These are phyloP conservation scores for Phytophthora lateralis DNA, from an alignment of 352 stramenopile genomes.

Conservation along the genomic window DNA sequence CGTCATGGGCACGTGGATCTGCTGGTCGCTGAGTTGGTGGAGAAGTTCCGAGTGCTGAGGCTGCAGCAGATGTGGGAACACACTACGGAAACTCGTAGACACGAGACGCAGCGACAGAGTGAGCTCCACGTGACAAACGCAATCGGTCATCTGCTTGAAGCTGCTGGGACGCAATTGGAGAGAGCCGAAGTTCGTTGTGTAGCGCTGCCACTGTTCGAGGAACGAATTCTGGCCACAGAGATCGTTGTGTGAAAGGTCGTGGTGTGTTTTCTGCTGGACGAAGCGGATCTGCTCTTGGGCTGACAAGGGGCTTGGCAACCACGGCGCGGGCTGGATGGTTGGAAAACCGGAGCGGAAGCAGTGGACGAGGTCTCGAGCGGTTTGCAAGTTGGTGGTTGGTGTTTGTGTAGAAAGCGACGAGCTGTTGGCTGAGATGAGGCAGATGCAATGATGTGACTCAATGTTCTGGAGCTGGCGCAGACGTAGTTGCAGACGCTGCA, in stretches of 20 bases:
- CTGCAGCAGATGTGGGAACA: conserved; percentile 16
- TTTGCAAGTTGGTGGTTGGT: conserved; percentile 5
- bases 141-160: conserved; percentile 8
- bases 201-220: conserved; percentile 36
- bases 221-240: conserved; percentile 28
- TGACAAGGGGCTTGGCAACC: conserved; percentile 8
- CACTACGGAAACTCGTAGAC: conserved; percentile 5
- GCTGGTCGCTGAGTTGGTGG: conserved; percentile 3
- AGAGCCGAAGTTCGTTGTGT: conserved; percentile 22
- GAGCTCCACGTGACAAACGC: conserved; percentile 14
- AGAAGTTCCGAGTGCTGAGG: conserved; percentile 6
- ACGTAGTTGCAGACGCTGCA: conserved; percentile 11
- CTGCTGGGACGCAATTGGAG: conserved; percentile 7
- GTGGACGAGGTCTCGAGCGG: conserved; percentile 18
- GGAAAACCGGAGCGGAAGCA: conserved; percentile 32
- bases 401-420: neutral
- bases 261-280: conserved; percentile 18
- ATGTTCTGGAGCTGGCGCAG: neutral
- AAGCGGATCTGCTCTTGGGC: conserved; percentile 28
- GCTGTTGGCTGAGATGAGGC: neutral
- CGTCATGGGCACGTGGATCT: conserved; percentile 17
- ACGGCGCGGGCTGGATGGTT: conserved; percentile 1
- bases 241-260: conserved; percentile 17
- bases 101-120: conserved; percentile 15
- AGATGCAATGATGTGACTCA: neutral